Evolutionary conservation across 495 filamentous ascomycete species (phyloP).

Genomic region (Aspergillus mulundensis): DNA sequence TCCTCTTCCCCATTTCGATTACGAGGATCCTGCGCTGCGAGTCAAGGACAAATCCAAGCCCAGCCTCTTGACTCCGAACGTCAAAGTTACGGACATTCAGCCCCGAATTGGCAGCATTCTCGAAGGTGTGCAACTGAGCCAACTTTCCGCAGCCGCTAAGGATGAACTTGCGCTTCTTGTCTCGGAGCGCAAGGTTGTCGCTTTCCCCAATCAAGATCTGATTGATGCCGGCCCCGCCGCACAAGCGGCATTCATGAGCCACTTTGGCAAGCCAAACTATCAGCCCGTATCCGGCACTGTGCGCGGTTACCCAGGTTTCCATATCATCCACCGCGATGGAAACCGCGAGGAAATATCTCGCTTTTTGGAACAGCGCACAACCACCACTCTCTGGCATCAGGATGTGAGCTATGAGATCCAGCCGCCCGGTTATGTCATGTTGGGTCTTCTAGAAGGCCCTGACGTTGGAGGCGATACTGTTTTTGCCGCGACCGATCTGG

Average conservation of each 20-base stretch:
- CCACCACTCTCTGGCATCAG: conserved; percentile 56
- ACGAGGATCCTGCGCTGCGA: conserved; percentile 54
- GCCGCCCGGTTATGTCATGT: conserved; percentile 54
- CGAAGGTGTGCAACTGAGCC: conserved; percentile 66
- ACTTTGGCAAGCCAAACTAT: conserved; percentile 59
- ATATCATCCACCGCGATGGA: conserved; percentile 58
- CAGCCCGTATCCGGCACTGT: conserved; percentile 55
- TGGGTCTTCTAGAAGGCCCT: conserved; percentile 54
- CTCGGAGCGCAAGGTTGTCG: conserved; percentile 70
- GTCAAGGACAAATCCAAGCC: conserved; percentile 54
- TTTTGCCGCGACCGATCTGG: conserved; percentile 71
- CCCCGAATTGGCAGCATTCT: conserved; percentile 70
- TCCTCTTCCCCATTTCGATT: conserved; percentile 55
- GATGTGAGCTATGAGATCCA: conserved; percentile 60
- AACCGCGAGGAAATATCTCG: conserved; percentile 52
- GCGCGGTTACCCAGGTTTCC: conserved; percentile 52
- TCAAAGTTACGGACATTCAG: conserved; percentile 57
- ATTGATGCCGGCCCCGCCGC: conserved; percentile 62
- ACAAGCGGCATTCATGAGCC: conserved; percentile 54
- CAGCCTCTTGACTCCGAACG: conserved; percentile 48
- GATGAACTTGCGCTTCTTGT: conserved; percentile 76
- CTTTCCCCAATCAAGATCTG: conserved; percentile 69
- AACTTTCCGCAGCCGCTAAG: conserved; percentile 64
- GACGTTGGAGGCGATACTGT: conserved; percentile 71
- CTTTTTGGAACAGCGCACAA: conserved; percentile 52